phyloP scores from a whole-genome alignment of 805 yeast genomes.

The Kodamaea fukazawae region DNA sequence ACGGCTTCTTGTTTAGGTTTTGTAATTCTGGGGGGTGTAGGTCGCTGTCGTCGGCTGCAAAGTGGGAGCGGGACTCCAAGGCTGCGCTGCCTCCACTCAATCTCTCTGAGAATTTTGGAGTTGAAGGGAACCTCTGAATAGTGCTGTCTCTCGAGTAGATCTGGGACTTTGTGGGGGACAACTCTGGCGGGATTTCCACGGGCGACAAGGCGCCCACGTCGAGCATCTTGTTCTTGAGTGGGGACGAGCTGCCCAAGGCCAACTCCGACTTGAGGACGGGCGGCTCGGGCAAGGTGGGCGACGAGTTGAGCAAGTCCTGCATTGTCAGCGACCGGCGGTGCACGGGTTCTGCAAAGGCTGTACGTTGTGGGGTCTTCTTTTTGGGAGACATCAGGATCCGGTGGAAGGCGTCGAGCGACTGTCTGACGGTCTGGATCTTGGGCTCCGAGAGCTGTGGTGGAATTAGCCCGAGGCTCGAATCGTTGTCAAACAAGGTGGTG shows the following conservation, averaged over 20 bases:
- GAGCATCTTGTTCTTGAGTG: constrained; percentile 4
- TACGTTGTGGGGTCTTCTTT: constrained; percentile 22
- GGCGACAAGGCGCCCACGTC: constrained; percentile 20
- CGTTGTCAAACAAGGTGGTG: not conserved
- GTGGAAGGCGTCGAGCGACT: constrained; percentile 31
- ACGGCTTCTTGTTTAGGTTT: not conserved
- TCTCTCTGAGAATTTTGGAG: constrained; percentile 15
- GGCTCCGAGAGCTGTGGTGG: constrained; percentile 7
- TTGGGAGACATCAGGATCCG: constrained; percentile 31
- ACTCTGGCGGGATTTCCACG: constrained; percentile 17
- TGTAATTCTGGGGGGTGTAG: constrained; percentile 26
- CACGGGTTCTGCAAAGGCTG: constrained; percentile 9
- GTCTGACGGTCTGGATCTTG: constrained; percentile 27
- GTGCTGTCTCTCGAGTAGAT: constrained; percentile 12
- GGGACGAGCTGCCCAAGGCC: constrained; percentile 17
- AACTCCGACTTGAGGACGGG: constrained; percentile 40
- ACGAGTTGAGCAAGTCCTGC: constrained; percentile 35
- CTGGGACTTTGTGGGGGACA: constrained; percentile 17
- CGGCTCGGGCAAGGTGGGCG: constrained; percentile 45
- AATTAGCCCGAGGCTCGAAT: constrained; percentile 5
- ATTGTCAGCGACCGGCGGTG: constrained; percentile 32
- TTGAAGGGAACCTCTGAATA: constrained; percentile 16
- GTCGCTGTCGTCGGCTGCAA: constrained; percentile 30
- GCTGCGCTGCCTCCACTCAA: constrained; percentile 17
- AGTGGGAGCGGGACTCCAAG: constrained; percentile 18